These are phyloP conservation scores for Venturia asperata DNA, from an alignment of 2,329 filamentous ascomycete genomes.

Conservation along the genomic window DNA sequence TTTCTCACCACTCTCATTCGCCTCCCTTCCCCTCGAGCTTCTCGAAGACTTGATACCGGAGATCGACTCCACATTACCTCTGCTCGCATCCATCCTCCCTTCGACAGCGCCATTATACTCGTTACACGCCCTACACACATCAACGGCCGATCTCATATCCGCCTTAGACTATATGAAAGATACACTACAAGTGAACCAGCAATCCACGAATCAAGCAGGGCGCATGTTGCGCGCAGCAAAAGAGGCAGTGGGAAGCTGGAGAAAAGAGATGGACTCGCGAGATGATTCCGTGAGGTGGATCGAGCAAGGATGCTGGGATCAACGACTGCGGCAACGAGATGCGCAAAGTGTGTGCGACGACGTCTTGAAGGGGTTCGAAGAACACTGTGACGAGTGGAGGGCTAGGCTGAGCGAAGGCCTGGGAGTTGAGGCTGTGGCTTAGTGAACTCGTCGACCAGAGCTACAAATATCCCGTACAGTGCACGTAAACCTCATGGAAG, in stretches of 20 bases:
- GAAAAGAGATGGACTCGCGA: conserved; percentile 70
- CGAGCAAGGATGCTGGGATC: conserved; percentile 73
- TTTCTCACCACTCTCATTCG: conserved; percentile 58
- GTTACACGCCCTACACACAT: conserved; percentile 58
- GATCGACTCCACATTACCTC: conserved; percentile 56
- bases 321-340: conserved; percentile 66
- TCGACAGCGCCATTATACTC: conserved; percentile 53
- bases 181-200: conserved; percentile 86
- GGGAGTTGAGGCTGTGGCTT: conserved; percentile 3
- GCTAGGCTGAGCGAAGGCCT: conserved; percentile 49
- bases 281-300: conserved; percentile 82
- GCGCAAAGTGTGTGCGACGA: conserved; percentile 78
- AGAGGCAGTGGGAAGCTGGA: conserved; percentile 79
- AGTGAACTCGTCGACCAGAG: neutral
- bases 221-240: conserved; percentile 72
- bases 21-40: conserved; percentile 55
- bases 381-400: conserved; percentile 79
- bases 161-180: conserved; percentile 83
- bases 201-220: conserved; percentile 75
- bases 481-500: neutral
- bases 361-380: conserved; percentile 87
- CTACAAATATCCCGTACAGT: neutral
- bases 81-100: conserved; percentile 49
- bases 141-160: conserved; percentile 63
- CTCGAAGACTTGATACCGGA: conserved; percentile 64